These are phyloP conservation scores for Collybia sp. DNA, from an alignment of 768 basidiomycete genomes.

Conservation along the genomic window DNA sequence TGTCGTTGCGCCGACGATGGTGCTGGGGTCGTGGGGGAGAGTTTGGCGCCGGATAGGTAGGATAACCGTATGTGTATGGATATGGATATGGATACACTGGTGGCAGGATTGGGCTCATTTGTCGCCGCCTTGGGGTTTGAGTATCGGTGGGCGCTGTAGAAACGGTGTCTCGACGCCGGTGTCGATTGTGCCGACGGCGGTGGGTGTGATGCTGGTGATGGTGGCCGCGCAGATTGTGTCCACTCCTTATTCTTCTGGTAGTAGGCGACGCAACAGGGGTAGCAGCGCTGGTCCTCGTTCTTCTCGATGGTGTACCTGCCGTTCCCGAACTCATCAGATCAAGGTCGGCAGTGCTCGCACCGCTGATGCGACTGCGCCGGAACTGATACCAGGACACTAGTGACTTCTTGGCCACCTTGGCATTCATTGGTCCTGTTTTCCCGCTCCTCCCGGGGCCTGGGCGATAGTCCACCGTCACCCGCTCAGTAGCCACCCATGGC, in stretches of 20 bases:
- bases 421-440: neutral
- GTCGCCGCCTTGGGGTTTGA: conserved; percentile 4
- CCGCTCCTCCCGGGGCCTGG: conserved; percentile 24
- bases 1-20: conserved; percentile 8
- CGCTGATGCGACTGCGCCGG: conserved; percentile 15
- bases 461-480: conserved; percentile 41
- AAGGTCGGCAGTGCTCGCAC: conserved; percentile 18
- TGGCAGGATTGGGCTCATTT: conserved; percentile 17
- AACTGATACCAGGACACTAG: conserved; percentile 30
- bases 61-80: conserved; percentile 21
- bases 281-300: conserved; percentile 15
- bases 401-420: conserved; percentile 16
- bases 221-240: conserved; percentile 16
- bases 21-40: conserved; percentile 6
- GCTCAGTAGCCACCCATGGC: conserved; percentile 41
- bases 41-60: conserved; percentile 6
- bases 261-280: conserved; percentile 12
- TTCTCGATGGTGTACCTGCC: conserved; percentile 9
- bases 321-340: conserved; percentile 28
- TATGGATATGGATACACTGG: conserved; percentile 29
- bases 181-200: conserved; percentile 7
- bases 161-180: conserved; percentile 9
- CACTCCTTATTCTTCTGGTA: conserved; percentile 1
- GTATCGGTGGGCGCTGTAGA: conserved; percentile 7
- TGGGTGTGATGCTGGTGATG: conserved; percentile 16